Conservation (phyloP, 805 yeast species). For the Yarrowia hollandica region DNA sequence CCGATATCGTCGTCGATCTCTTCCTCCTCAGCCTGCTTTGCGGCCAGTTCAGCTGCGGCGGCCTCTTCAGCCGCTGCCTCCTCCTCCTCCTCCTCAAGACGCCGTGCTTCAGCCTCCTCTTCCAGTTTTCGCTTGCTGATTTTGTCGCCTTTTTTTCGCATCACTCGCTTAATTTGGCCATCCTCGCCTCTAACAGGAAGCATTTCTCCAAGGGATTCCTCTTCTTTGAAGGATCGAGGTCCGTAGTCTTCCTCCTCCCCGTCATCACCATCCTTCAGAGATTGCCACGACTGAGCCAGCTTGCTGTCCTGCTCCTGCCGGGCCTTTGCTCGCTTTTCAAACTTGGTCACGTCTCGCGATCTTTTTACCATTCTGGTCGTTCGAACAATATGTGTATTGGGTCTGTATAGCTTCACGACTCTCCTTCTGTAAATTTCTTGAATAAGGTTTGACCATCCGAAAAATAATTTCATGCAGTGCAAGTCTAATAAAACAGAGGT, state of each 20-base stretch:
- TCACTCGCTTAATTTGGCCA: constrained; percentile 73
- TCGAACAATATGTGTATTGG: neutral
- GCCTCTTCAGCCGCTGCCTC: constrained; percentile 35
- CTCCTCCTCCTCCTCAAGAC: constrained; percentile 38
- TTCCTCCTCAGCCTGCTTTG: constrained; percentile 37
- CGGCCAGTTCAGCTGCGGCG: constrained; percentile 36
- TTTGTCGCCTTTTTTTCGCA: constrained; percentile 39
- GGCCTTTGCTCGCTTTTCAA: constrained; percentile 35
- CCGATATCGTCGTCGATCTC: constrained; percentile 39
- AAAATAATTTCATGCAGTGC: constrained; percentile 20
- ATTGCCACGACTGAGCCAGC: constrained; percentile 32
- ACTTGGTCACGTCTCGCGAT: constrained; percentile 33
- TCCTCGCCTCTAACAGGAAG: constrained; percentile 75
- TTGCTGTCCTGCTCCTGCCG: constrained; percentile 32
- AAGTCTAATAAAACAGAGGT: neutral
- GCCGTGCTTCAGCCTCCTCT: constrained; percentile 36
- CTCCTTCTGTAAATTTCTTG: neutral
- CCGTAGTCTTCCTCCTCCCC: constrained; percentile 77
- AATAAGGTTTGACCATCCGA: neutral
- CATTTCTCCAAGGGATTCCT: constrained; percentile 56
- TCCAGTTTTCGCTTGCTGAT: constrained; percentile 37
- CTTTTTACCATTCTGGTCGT: constrained; percentile 36
- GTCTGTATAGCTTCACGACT: neutral
- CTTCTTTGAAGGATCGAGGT: constrained; percentile 58
- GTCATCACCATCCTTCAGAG: constrained; percentile 25